These are phyloP conservation scores for Coemansia sp. DNA, from an alignment of 192 early-diverging fungal species.

Conservation along the genomic window DNA sequence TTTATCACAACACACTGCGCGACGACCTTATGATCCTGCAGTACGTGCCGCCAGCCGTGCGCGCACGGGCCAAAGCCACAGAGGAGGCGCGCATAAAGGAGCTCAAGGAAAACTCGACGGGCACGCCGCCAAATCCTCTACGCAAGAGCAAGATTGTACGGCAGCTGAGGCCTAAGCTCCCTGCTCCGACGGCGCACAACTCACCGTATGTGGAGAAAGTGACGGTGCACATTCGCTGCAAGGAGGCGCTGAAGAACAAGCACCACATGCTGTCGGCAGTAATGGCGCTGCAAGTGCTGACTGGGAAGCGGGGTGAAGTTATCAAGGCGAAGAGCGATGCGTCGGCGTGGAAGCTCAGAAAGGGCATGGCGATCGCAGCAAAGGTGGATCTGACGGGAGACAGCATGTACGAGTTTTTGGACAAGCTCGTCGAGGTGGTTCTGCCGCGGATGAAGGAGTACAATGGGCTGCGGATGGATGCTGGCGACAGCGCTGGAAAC, in stretches of 20 bases:
- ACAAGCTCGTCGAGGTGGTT: constrained; percentile 93
- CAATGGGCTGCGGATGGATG: constrained; percentile 67
- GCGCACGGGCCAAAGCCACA: constrained; percentile 30
- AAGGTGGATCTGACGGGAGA: constrained; percentile 77
- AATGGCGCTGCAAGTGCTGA: constrained; percentile 87
- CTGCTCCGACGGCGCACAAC: constrained; percentile 59
- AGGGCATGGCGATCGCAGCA: constrained; percentile 89
- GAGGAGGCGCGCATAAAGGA: constrained; percentile 36
- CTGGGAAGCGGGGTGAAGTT: constrained; percentile 75
- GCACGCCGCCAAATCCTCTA: constrained; percentile 52
- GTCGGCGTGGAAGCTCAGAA: constrained; percentile 82
- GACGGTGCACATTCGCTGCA: constrained; percentile 81
- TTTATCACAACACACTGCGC: constrained; percentile 69
- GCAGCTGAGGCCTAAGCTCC: constrained; percentile 57
- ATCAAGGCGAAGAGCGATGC: constrained; percentile 78
- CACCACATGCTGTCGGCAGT: constrained; percentile 83
- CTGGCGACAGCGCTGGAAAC: constrained; percentile 80
- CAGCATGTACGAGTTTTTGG: constrained; percentile 90
- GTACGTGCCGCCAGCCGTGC: constrained; percentile 65
- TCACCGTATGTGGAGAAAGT: constrained; percentile 73
- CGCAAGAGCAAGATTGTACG: constrained; percentile 47
- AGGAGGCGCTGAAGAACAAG: constrained; percentile 86
- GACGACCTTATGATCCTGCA: constrained; percentile 74
- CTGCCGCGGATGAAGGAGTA: constrained; percentile 93
- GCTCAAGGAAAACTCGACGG: constrained; percentile 17